These are phyloP conservation scores for Phlyctochytrium planicorne DNA, from an alignment of 192 early-diverging fungal genomes.

Conservation along the genomic window DNA sequence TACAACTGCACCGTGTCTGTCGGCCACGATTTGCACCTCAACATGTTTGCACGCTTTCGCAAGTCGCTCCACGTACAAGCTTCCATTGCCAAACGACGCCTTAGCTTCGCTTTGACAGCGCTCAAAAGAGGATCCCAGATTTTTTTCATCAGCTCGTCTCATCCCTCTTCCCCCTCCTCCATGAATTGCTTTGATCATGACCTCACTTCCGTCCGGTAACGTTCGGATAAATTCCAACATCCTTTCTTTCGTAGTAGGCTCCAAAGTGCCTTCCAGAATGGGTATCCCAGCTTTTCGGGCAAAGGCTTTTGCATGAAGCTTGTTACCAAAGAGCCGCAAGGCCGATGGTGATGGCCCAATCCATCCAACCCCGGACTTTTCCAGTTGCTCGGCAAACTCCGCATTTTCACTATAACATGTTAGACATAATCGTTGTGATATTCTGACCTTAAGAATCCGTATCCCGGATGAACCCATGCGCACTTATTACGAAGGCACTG, in stretches of 20 bases:
- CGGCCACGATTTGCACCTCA: conserved; percentile 95
- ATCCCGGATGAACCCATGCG: conserved; percentile 92
- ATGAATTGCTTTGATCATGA: conserved; percentile 97
- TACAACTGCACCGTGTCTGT: conserved; percentile 77
- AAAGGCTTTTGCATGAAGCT: conserved; percentile 86
- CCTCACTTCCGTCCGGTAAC: conserved; percentile 58
- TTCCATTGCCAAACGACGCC: conserved; percentile 95
- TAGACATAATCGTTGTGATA: no score
- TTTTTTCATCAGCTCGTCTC: conserved; percentile 81
- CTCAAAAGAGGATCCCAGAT: conserved; percentile 76
- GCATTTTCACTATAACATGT: conserved; percentile 92
- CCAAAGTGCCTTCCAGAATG: conserved; percentile 91
- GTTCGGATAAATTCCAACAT: no score
- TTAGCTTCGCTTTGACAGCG: conserved; percentile 87
- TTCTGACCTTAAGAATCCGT: conserved; percentile 98
- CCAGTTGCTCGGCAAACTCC: conserved; percentile 85
- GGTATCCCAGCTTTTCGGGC: conserved; percentile 73
- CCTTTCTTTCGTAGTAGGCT: no score
- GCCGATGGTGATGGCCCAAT: conserved; percentile 82
- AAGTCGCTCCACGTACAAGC: conserved; percentile 93
- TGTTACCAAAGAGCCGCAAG: conserved; percentile 90
- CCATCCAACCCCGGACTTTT: conserved; percentile 87
- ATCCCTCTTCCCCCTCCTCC: conserved; percentile 96
- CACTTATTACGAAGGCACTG: no score
- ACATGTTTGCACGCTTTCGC: conserved; percentile 90